phyloP scores from a whole-genome alignment of 768 basidiomycete genomes.

The Pleurotus salmoneostramineus region DNA sequence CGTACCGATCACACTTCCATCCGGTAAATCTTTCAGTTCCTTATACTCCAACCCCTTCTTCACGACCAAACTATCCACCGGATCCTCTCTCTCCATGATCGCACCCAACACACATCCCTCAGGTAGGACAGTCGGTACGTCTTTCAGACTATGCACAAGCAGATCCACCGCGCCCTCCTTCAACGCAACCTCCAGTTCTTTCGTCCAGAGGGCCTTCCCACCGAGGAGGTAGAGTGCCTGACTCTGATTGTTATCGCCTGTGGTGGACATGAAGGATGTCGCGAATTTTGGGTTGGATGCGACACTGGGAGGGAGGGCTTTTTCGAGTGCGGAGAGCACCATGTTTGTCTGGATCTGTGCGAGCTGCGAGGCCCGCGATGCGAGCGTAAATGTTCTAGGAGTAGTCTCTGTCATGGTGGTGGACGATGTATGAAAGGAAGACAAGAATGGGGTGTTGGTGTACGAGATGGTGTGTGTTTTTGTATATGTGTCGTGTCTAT shows the following conservation, averaged over 20 bases:
- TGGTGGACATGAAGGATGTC: conserved; percentile 54
- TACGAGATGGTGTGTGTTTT: neutral
- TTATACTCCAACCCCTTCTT: conserved; percentile 69
- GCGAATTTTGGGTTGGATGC: conserved; percentile 32
- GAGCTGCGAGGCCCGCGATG: conserved; percentile 83
- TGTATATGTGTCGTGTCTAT: too few species aligned
- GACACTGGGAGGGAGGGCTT: conserved; percentile 44
- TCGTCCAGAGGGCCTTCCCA: conserved; percentile 94
- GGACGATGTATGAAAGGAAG: neutral
- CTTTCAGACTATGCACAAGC: conserved; percentile 91
- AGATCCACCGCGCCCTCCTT: conserved; percentile 75
- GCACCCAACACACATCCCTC: conserved; percentile 83
- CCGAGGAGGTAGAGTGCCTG: conserved; percentile 84
- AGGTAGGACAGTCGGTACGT: conserved; percentile 86
- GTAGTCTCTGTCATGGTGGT: neutral
- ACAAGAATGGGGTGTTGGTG: neutral
- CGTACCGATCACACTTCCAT: conserved; percentile 91
- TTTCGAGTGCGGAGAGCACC: conserved; percentile 62
- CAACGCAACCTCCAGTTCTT: conserved; percentile 88
- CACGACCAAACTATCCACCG: conserved; percentile 84
- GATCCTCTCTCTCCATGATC: conserved; percentile 83
- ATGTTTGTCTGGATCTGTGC: conserved; percentile 88
- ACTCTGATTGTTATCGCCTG: conserved; percentile 88
- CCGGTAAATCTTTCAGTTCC: conserved; percentile 76
- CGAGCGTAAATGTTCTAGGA: conserved; percentile 64